A percentile compares a stretch with the other conserved stretches of the same genome.
Evolutionary conservation across 2,329 filamentous ascomycete genomes (phyloP).

Genomic region (Westerdykella ornata): DNA sequence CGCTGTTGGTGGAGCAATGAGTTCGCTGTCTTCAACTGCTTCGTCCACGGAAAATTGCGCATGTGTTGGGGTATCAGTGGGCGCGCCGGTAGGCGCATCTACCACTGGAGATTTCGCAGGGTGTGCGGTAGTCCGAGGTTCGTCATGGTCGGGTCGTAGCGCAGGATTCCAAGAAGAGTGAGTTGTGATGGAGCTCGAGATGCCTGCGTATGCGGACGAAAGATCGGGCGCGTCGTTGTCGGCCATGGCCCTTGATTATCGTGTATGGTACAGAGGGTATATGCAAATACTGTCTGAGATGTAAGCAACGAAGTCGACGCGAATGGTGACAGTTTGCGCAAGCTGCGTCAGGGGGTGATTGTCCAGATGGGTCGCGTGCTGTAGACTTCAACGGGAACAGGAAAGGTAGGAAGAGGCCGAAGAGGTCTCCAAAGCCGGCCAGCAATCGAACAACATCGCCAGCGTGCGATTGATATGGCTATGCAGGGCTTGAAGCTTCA

Average conservation of each 20-base stretch:
- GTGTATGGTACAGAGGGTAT: conserved; percentile 25
- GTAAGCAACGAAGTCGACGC: conserved; percentile 17
- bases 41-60: not conserved
- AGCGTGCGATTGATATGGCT: too few species aligned
- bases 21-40: conserved; percentile 1
- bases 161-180: conserved; percentile 51
- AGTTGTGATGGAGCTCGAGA: conserved; percentile 12
- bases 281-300: conserved; percentile 25
- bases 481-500: too few species aligned
- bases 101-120: not conserved
- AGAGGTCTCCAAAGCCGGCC: too few species aligned
- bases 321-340: too few species aligned
- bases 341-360: too few species aligned
- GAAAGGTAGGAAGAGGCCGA: too few species aligned
- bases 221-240: conserved; percentile 36
- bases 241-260: conserved; percentile 28
- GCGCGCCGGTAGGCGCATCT: not conserved
- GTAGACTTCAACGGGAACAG: too few species aligned
- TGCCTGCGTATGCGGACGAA: conserved; percentile 34
- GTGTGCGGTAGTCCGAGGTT: conserved; percentile 8
- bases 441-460: too few species aligned
- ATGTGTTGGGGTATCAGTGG: not conserved
- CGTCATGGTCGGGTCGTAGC: conserved; percentile 40
- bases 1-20: conserved; percentile 4
- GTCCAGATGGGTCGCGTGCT: too few species aligned